Conservation (phyloP, 2,329 filamentous ascomycete genomes). For the Fusarium poae region DNA sequence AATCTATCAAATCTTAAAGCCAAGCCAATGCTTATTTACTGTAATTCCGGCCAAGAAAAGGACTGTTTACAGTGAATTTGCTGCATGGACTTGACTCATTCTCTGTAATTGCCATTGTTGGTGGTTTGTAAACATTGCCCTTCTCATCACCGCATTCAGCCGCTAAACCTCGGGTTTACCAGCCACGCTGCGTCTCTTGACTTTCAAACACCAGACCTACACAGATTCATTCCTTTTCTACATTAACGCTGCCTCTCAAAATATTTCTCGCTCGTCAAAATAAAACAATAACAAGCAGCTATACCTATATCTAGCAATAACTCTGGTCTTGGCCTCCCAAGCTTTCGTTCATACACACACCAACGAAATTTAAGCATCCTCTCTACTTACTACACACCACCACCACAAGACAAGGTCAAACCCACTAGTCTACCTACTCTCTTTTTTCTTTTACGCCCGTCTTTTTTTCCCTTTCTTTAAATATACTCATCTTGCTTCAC, state of each 20-base stretch:
- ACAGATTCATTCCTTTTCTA: background rate
- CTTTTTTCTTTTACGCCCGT: conserved; percentile 32
- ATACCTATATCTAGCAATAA: background rate
- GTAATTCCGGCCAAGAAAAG: background rate
- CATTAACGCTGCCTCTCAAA: background rate
- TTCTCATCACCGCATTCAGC: conserved; percentile 17
- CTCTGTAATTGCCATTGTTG: conserved; percentile 5
- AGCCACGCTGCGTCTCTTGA: conserved; percentile 12
- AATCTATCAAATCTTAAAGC: background rate
- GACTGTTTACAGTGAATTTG: background rate
- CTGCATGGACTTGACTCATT: conserved; percentile 26
- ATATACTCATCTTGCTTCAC: conserved; percentile 17
- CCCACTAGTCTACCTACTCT: conserved; percentile 11
- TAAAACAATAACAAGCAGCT: background rate
- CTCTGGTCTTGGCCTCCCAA: conserved; percentile 1
- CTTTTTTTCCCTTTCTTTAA: conserved; percentile 15
- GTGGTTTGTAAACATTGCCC: conserved; percentile 11
- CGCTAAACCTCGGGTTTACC: conserved; percentile 31
- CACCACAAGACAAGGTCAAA: conserved; percentile 24
- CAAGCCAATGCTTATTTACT: background rate
- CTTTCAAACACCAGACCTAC: background rate
- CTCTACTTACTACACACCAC: conserved; percentile 24
- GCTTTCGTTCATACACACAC: conserved; percentile 17
- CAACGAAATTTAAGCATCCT: conserved; percentile 16
- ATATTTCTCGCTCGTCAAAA: background rate